Evolutionary conservation across 495 filamentous ascomycete species (phyloP).

Genomic region (Hypoxylon cercidicola): DNA sequence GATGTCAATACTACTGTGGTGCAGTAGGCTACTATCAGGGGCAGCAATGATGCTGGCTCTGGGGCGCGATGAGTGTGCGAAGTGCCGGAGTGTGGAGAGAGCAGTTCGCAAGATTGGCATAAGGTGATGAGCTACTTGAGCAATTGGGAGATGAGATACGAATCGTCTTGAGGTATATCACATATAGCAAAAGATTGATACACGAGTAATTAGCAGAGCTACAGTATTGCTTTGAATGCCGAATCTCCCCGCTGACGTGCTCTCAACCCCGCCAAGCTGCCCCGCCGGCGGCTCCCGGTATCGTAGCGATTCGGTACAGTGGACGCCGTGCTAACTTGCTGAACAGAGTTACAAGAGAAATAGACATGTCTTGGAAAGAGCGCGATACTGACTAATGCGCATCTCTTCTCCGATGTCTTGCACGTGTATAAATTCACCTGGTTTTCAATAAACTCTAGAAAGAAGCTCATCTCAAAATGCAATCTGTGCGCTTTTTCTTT

Average conservation of each 20-base stretch:
- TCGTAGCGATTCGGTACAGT: conserved; percentile 33
- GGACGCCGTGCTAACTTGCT: conserved; percentile 6
- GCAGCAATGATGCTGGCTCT: background rate
- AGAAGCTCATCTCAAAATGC: too few relatives aligned
- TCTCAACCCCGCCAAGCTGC: conserved; percentile 38
- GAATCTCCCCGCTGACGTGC: conserved; percentile 38
- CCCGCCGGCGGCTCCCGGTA: conserved; percentile 34
- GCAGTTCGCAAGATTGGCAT: conserved; percentile 34
- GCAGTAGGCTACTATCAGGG: background rate
- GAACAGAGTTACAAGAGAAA: too few relatives aligned
- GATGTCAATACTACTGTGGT: background rate
- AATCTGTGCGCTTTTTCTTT: too few relatives aligned
- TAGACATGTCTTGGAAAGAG: too few relatives aligned
- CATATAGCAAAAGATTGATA: background rate
- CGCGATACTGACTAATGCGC: too few relatives aligned
- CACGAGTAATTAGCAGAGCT: background rate
- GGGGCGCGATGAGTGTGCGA: conserved; percentile 6
- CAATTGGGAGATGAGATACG: background rate
- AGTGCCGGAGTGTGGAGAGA: conserved; percentile 25
- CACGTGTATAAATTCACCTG: too few relatives aligned
- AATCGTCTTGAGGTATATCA: background rate
- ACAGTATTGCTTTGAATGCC: conserved; percentile 15
- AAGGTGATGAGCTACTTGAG: conserved; percentile 7
- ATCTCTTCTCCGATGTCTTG: too few relatives aligned
- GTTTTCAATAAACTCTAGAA: too few relatives aligned